A percentile compares a stretch with the other conserved stretches of the same genome.
Conservation (phyloP, 495 filamentous ascomycete genomes). For the Neurospora intermedia region DNA sequence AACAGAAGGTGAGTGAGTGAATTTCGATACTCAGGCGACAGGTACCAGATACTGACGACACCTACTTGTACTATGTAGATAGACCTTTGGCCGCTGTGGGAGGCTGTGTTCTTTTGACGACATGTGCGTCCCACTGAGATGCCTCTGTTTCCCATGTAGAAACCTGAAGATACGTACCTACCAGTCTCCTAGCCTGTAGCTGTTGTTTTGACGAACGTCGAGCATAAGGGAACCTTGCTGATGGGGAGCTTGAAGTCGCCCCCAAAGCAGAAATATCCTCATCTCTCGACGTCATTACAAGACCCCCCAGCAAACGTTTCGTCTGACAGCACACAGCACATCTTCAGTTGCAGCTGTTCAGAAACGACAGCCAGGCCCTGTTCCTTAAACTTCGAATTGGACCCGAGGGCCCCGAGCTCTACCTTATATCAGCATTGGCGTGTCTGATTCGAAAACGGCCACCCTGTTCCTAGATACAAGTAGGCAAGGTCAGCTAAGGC, state of each 20-base stretch:
- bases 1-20: not conserved
- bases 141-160: not conserved
- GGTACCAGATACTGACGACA: not conserved
- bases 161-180: constrained; percentile 10
- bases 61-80: not conserved
- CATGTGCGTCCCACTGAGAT: constrained; percentile 8
- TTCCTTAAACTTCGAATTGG: not conserved
- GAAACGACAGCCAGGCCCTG: not conserved
- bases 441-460: not conserved
- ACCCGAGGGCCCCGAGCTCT: not conserved
- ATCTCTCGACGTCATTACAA: not conserved
- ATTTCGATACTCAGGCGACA: not conserved
- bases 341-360: not conserved
- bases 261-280: not conserved
- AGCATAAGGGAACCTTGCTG: not conserved
- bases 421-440: not conserved
- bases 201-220: not conserved
- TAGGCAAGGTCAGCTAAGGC: too few relatives aligned
- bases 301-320: not conserved
- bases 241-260: not conserved
- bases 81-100: not conserved
- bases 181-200: not conserved
- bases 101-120: constrained; percentile 7
- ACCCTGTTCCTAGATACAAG: not conserved
- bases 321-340: not conserved